Percentiles rank a stretch among this genome's conserved stretches.
These are phyloP conservation scores for Neostapfia colusana DNA, from an alignment of 176 grass and related monocot genomes.

Conservation along the genomic window DNA sequence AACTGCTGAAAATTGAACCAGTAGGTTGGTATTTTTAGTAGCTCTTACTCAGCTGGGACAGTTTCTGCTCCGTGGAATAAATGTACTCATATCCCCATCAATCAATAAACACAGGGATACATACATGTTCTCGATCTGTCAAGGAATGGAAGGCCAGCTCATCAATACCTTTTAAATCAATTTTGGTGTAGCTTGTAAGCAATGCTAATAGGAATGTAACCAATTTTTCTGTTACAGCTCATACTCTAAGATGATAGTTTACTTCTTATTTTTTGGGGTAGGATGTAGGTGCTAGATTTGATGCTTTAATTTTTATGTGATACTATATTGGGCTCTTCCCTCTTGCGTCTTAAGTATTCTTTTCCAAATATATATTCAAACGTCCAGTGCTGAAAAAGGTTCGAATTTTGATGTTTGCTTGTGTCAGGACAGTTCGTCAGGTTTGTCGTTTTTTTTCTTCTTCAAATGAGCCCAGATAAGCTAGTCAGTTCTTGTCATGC, in stretches of 20 bases:
- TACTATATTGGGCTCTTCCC: background rate
- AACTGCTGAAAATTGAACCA: background rate
- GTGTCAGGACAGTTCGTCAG: conserved; percentile 13
- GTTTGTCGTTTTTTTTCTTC: background rate
- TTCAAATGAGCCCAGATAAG: conserved; percentile 34
- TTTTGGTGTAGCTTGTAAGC: conserved; percentile 30
- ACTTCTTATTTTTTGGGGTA: background rate
- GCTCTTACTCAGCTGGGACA: conserved; percentile 10
- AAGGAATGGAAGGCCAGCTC: background rate
- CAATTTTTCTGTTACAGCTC: background rate
- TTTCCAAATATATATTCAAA: background rate
- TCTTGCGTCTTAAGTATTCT: background rate
- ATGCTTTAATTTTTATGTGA: background rate
- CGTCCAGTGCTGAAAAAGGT: conserved; percentile 32
- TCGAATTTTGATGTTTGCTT: conserved; percentile 29
- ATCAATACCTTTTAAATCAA: background rate
- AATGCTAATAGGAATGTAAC: conserved; percentile 7
- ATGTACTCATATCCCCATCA: conserved; percentile 6
- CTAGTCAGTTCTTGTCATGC: conserved; percentile 38
- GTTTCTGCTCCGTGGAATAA: background rate
- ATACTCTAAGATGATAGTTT: background rate
- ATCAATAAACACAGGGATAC: background rate
- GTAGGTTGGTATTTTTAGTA: conserved; percentile 24
- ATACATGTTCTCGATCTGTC: background rate
- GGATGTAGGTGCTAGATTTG: background rate